phyloP scores from a whole-genome alignment of 768 basidiomycete species.

The Xanthoconium stramineum region DNA sequence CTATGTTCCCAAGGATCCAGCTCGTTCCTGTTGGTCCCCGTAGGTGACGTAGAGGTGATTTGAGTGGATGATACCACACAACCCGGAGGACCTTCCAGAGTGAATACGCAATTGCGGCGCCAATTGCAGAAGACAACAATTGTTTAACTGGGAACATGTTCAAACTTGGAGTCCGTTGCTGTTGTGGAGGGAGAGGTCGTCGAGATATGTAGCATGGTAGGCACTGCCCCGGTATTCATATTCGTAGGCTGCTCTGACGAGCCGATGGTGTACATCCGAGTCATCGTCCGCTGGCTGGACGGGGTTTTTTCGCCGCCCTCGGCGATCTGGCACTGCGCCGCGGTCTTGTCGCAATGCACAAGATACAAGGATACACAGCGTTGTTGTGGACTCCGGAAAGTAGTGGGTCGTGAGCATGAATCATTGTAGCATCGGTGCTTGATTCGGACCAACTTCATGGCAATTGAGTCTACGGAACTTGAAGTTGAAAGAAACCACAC shows the following conservation, averaged over 20 bases:
- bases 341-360: not conserved
- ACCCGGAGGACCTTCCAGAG: conserved; percentile 30
- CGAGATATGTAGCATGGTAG: not conserved
- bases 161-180: not conserved
- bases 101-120: conserved; percentile 26
- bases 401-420: too few species aligned
- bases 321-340: too few species aligned
- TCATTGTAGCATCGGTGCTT: too few species aligned
- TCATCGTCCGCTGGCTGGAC: too few species aligned
- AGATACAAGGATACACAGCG: not conserved
- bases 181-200: not conserved
- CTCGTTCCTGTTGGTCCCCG: conserved; percentile 48
- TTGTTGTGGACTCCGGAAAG: too few species aligned
- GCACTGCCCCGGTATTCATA: not conserved
- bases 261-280: not conserved
- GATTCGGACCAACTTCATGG: too few species aligned
- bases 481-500: too few species aligned
- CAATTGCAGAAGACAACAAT: not conserved
- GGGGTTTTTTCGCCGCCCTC: too few species aligned
- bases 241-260: not conserved
- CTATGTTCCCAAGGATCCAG: conserved; percentile 48
- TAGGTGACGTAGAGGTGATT: conserved; percentile 45
- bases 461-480: too few species aligned
- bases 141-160: conserved; percentile 1
- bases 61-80: conserved; percentile 30